phyloP scores from a whole-genome alignment of 768 basidiomycete species.

The Boletus fagicola region DNA sequence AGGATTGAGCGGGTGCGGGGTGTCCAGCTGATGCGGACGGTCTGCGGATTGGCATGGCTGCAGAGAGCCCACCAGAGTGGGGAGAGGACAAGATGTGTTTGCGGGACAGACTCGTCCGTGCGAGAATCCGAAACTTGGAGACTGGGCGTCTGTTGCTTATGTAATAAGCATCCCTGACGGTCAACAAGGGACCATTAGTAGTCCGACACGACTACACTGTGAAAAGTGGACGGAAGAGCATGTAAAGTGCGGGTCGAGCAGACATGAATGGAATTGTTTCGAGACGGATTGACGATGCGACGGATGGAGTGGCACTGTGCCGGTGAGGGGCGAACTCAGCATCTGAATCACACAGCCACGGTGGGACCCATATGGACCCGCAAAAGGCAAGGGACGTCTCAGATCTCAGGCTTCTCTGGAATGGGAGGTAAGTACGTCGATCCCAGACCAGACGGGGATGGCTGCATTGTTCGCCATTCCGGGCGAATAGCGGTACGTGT shows the following conservation, averaged over 20 bases:
- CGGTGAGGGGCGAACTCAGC: background rate
- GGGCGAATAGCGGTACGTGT: slow-evolving; percentile 22
- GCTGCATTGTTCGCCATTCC: slow-evolving; percentile 32
- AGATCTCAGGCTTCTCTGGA: slow-evolving; percentile 1
- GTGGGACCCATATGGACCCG: slow-evolving; percentile 42
- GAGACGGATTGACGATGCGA: background rate
- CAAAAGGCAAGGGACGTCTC: slow-evolving; percentile 30
- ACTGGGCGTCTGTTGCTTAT: slow-evolving; percentile 15
- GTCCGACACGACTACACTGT: background rate
- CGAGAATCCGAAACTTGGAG: slow-evolving; percentile 16
- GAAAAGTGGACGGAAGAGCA: background rate
- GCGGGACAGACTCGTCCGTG: slow-evolving; percentile 20
- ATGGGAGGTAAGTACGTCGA: slow-evolving; percentile 13
- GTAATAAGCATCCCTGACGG: slow-evolving; percentile 14
- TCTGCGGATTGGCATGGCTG: slow-evolving; percentile 52
- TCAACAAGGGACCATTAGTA: background rate
- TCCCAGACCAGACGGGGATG: slow-evolving; percentile 9
- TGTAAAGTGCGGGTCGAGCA: background rate
- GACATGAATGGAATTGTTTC: background rate
- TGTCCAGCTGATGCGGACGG: slow-evolving; percentile 58
- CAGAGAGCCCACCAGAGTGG: slow-evolving; percentile 23
- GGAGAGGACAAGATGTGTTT: slow-evolving; percentile 4
- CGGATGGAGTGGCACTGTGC: background rate
- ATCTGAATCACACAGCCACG: slow-evolving; percentile 36
- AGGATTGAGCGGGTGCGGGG: slow-evolving; percentile 32